Conservation (phyloP, 129 eudicot species). For the Centaurea solstitialis region DNA sequence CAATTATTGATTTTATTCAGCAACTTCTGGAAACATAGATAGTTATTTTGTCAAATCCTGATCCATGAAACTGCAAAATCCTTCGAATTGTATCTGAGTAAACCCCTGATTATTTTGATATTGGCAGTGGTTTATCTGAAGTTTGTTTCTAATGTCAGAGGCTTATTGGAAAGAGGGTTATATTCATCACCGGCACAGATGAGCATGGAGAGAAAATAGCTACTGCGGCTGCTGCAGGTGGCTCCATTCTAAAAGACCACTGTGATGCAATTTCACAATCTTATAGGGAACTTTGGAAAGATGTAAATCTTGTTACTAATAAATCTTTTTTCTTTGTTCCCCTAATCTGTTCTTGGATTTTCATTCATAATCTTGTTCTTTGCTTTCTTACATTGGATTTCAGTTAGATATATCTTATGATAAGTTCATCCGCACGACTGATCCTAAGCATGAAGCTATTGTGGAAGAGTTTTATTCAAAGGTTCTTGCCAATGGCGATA, state of each 20-base stretch:
- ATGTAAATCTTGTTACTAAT: constrained; percentile 43
- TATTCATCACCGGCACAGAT: constrained; percentile 93
- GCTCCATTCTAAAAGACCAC: constrained; percentile 79
- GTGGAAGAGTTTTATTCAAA: constrained; percentile 83
- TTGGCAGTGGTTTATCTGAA: not conserved
- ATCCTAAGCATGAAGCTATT: constrained; percentile 80
- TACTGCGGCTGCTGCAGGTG: constrained; percentile 80
- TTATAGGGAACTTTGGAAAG: constrained; percentile 78
- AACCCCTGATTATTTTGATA: not conserved
- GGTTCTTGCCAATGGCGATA: constrained; percentile 95
- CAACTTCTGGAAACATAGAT: not conserved
- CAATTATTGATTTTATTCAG: not conserved
- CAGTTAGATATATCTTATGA: constrained; percentile 93
- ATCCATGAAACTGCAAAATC: not conserved
- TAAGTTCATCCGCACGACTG: constrained; percentile 92
- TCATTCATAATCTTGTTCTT: constrained; percentile 1
- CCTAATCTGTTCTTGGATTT: not conserved
- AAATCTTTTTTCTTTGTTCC: not conserved
- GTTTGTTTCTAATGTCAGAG: constrained; percentile 54
- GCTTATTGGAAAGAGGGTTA: constrained; percentile 79
- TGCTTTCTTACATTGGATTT: constrained; percentile 12
- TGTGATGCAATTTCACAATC: constrained; percentile 84
- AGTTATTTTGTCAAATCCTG: not conserved
- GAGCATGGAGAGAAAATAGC: constrained; percentile 99
- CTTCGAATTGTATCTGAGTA: not conserved